Base-by-base conservation (phyloP, 106 monocot species). In the Alisma plantagoaquatica region DNA sequence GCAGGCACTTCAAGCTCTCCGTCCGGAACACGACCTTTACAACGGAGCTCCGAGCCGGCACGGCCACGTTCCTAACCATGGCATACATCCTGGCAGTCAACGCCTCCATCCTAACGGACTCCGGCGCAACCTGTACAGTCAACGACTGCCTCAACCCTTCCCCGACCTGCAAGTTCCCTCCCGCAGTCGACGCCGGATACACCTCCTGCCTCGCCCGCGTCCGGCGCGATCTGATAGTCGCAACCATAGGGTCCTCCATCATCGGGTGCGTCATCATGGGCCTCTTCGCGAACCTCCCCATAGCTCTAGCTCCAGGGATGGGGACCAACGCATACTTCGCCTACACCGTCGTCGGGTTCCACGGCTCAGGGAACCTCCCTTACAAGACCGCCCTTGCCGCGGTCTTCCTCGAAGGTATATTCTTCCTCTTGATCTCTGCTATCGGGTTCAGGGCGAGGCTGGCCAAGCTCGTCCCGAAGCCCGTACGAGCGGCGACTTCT, bases 281-380 rank as follows among this genome's bases (percentile, higher is more conserved):
- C 26, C 15, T 62, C 26, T 46, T 83, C 54, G 83, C 83, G 21
- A 83, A 83, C 55, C 67, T 83, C 27, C 78, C 83, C 10, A 32
- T 83, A 6, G 83, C 70, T 22, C 70, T 74, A 31, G 78, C 78
- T 17, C 82, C 82, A 10, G 77, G 77, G 12, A 81, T 81, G 81
- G 81, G 81, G 22, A 61, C 67, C 24, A 81, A 81, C 56, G 81
- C 81, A 16, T 81, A 81, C 64, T 81, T 83, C 45, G 73, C 82
- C 31, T 83, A 83, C 70, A 72, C 69, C 27, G 77, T 77, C 46
- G 77, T 83, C 21, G 77, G 82, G 10, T 83, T 70, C 70, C 82
- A 83, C 49, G 77, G 82, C 43, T 74, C 77, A 27, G 82, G 77
- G 21, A 70, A 58, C 31, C 70, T 83, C 33, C 30, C 71, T 3